A percentile compares a stretch with the other conserved stretches of the same genome.
Conservation (phyloP, 2,329 filamentous ascomycete genomes). For the Paecilomyces variotii region DNA sequence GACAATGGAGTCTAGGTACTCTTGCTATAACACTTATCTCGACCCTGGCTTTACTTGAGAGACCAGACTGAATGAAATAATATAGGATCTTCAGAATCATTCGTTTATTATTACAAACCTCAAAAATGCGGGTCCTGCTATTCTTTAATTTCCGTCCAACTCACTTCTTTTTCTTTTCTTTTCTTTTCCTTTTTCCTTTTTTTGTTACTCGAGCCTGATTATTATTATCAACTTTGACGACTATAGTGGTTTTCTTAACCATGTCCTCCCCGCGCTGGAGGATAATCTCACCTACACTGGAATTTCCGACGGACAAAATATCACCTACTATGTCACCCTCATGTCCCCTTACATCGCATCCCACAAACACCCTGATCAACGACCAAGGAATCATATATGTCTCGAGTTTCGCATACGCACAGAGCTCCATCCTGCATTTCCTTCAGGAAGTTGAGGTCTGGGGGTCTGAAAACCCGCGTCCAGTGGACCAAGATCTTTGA, state of each 20-base stretch:
- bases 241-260: conserved; percentile 35
- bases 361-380: conserved; percentile 30
- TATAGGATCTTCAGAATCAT: not conserved
- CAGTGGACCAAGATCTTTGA: conserved; percentile 38
- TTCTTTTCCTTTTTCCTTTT: no score
- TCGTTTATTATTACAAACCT: no score
- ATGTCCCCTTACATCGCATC: conserved; percentile 27
- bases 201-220: conserved; percentile 17
- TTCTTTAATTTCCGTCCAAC: no score
- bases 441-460: conserved; percentile 33
- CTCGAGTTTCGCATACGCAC: conserved; percentile 30
- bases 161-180: no score
- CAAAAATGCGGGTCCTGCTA: no score
- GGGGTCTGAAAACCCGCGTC: conserved; percentile 33
- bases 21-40: conserved; percentile 3
- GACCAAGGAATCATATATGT: conserved; percentile 30
- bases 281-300: conserved; percentile 24
- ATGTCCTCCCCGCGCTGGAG: conserved; percentile 29
- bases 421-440: conserved; percentile 33
- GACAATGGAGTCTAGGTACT: conserved; percentile 12
- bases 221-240: conserved; percentile 37
- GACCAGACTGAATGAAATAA: conserved; percentile 1
- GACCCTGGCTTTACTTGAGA: conserved; percentile 4
- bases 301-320: conserved; percentile 21
- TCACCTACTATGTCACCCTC: conserved; percentile 31